A percentile compares a stretch with the other conserved stretches of the same genome.
phyloP scores from a whole-genome alignment of 371 early-diverging fungal genomes.

The Saksenaea vasiformis region DNA sequence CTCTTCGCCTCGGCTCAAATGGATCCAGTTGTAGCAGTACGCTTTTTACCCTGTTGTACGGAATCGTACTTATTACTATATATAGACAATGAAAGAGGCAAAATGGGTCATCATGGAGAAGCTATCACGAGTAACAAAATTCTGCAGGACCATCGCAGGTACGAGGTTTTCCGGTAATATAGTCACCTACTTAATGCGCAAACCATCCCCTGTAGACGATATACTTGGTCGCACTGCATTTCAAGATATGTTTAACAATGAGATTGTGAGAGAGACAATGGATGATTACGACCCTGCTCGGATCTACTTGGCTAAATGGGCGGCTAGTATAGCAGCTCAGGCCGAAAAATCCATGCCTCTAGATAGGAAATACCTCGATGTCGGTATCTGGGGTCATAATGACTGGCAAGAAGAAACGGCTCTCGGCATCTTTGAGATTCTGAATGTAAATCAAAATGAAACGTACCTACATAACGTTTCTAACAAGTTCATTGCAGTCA shows the following conservation, averaged over 20 bases:
- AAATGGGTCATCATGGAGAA: slow-evolving; percentile 52
- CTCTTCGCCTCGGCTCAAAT: slow-evolving; percentile 41
- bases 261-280: slow-evolving; percentile 50
- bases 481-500: slow-evolving; percentile 18
- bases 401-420: slow-evolving; percentile 49
- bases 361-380: slow-evolving; percentile 38
- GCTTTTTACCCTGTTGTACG: neutral
- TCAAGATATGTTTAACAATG: slow-evolving; percentile 35
- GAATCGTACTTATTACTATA: neutral
- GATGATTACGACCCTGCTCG: slow-evolving; percentile 87
- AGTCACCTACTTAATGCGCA: neutral
- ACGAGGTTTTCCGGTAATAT: neutral
- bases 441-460: slow-evolving; percentile 34
- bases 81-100: neutral
- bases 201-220: slow-evolving; percentile 37
- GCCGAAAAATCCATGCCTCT: slow-evolving; percentile 32
- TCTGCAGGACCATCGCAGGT: slow-evolving; percentile 67
- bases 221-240: slow-evolving; percentile 73
- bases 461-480: neutral
- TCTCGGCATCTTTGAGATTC: slow-evolving; percentile 47
- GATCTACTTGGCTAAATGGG: slow-evolving; percentile 86
- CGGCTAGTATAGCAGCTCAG: slow-evolving; percentile 61
- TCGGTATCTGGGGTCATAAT: slow-evolving; percentile 51
- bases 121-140: slow-evolving; percentile 77
- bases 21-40: slow-evolving; percentile 50